These are phyloP conservation scores for Emergomyces africanus DNA, from an alignment of 2,329 filamentous ascomycete species.

Conservation along the genomic window DNA sequence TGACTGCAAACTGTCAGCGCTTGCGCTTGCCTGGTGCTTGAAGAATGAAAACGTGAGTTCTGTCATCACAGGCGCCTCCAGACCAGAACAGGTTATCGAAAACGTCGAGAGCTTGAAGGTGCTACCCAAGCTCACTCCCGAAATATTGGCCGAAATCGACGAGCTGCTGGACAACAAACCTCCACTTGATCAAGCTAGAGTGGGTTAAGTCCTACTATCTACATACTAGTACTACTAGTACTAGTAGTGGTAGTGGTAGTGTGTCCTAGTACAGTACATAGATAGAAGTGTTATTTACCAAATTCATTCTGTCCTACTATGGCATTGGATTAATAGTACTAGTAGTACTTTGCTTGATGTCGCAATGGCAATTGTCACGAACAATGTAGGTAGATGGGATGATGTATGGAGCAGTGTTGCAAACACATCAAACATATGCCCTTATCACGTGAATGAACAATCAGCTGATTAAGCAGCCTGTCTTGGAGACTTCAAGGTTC, in stretches of 20 bases:
- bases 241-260: too few relatives aligned
- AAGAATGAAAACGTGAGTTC: conserved; percentile 45
- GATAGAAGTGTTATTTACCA: neutral
- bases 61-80: conserved; percentile 31
- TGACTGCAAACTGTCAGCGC: conserved; percentile 45
- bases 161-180: conserved; percentile 22
- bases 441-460: too few relatives aligned
- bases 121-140: conserved; percentile 30
- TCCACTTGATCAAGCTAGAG: conserved; percentile 12
- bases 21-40: conserved; percentile 47
- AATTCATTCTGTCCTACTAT: neutral
- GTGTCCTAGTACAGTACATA: too few relatives aligned
- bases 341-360: too few relatives aligned
- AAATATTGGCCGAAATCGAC: conserved; percentile 37
- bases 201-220: conserved; percentile 1
- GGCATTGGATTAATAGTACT: too few relatives aligned
- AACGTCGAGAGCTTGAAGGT: conserved; percentile 35
- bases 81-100: conserved; percentile 32
- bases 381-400: too few relatives aligned
- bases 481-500: too few relatives aligned
- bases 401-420: too few relatives aligned
- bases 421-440: too few relatives aligned
- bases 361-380: too few relatives aligned
- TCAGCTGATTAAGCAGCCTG: neutral
- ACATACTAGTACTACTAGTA: too few relatives aligned